These are phyloP conservation scores for Colletotrichum tanaceti DNA, from an alignment of 2,329 filamentous ascomycete species.

Conservation along the genomic window DNA sequence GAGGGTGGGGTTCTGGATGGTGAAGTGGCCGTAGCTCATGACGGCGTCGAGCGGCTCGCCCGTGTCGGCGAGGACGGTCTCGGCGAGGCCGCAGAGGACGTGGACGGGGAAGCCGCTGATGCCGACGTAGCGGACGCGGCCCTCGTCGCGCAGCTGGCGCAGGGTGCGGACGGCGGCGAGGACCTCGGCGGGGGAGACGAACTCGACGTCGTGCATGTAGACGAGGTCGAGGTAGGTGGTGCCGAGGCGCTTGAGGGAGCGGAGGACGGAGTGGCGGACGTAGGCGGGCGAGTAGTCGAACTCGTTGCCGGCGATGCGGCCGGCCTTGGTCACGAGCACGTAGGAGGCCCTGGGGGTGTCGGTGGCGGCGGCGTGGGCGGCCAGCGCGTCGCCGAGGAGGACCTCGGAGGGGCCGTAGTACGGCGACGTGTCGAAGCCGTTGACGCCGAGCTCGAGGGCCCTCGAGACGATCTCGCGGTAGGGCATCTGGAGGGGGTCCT, in stretches of 20 bases:
- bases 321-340: constrained; percentile 47
- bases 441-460: constrained; percentile 35
- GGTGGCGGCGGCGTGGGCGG: constrained; percentile 71
- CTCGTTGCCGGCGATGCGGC: constrained; percentile 33
- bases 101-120: constrained; percentile 91
- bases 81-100: constrained; percentile 79
- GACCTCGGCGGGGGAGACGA: constrained; percentile 74
- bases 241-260: constrained; percentile 72
- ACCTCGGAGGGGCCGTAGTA: constrained; percentile 39
- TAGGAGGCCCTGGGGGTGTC: constrained; percentile 23
- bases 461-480: constrained; percentile 36
- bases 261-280: constrained; percentile 68
- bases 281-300: constrained; percentile 38
- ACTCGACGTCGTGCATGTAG: constrained; percentile 85
- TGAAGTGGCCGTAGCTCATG: constrained; percentile 37
- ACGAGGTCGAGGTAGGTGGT: constrained; percentile 80
- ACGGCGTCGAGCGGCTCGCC: constrained; percentile 32
- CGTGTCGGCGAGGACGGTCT: constrained; percentile 28
- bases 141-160: constrained; percentile 78
- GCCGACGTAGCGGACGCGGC: constrained; percentile 82
- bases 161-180: constrained; percentile 76
- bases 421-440: constrained; percentile 38
- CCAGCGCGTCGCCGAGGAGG: constrained; percentile 44
- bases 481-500: constrained; percentile 38
- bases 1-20: constrained; percentile 34